Evolutionary conservation across 768 basidiomycete genomes (phyloP).

Genomic region (Paxillus ammoniavirescens): DNA sequence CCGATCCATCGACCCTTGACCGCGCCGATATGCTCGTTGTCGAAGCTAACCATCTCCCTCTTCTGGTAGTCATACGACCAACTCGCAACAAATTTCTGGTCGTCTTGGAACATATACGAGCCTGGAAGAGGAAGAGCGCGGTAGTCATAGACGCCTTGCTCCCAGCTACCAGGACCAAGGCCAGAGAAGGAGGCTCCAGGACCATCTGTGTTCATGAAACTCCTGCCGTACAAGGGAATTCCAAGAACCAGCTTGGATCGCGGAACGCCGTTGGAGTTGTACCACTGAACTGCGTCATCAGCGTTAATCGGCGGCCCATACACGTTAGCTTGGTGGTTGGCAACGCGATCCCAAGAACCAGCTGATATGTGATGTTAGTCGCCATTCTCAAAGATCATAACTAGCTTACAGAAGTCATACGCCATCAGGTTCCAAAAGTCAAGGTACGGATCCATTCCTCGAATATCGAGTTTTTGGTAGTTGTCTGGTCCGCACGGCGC

Average conservation of each 20-base stretch:
- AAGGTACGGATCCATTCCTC: slow-evolving; percentile 84
- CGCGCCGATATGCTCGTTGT: slow-evolving; percentile 62
- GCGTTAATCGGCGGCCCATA: slow-evolving; percentile 66
- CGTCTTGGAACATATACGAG: slow-evolving; percentile 63
- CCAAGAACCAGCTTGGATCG: slow-evolving; percentile 85
- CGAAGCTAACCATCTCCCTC: slow-evolving; percentile 83
- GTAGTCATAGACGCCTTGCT: slow-evolving; percentile 90
- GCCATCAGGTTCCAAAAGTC: slow-evolving; percentile 99
- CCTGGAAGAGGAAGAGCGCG: slow-evolving; percentile 81
- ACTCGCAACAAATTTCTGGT: slow-evolving; percentile 60
- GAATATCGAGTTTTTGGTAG: slow-evolving; percentile 73
- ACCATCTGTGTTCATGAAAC: slow-evolving; percentile 83
- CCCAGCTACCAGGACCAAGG: slow-evolving; percentile 88
- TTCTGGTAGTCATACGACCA: slow-evolving; percentile 78
- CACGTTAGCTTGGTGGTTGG: slow-evolving; percentile 86
- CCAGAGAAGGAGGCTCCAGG: slow-evolving; percentile 80
- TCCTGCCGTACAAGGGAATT: slow-evolving; percentile 90
- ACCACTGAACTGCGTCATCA: slow-evolving; percentile 66
- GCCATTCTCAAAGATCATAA: slow-evolving; percentile 6
- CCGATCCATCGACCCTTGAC: slow-evolving; percentile 83
- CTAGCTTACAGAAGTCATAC: slow-evolving; percentile 70
- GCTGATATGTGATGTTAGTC: slow-evolving; percentile 39
- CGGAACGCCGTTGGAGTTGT: slow-evolving; percentile 65
- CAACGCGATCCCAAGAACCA: slow-evolving; percentile 70
- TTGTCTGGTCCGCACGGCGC: slow-evolving; percentile 91